phyloP scores from a whole-genome alignment of 768 basidiomycete genomes.

The Cystofilobasidium bisporidii region DNA sequence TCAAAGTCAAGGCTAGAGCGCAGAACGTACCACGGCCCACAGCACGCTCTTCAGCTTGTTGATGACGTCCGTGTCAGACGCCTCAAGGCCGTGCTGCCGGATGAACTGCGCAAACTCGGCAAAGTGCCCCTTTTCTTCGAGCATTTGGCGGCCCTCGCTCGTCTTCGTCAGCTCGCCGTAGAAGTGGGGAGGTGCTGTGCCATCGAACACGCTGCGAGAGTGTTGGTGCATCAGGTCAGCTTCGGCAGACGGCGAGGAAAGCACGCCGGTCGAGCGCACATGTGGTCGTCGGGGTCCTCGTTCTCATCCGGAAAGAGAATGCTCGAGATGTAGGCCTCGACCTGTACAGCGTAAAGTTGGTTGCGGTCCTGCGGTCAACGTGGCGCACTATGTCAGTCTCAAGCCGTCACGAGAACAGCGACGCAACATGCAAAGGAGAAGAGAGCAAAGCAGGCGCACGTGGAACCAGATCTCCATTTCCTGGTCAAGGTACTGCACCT shows the following conservation, averaged over 20 bases:
- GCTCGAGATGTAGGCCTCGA: constrained; percentile 80
- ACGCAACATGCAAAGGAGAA: too few relatives aligned
- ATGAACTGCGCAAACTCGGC: constrained; percentile 83
- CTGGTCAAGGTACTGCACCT: constrained; percentile 81
- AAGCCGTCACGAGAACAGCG: too few relatives aligned
- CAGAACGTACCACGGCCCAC: constrained; percentile 78
- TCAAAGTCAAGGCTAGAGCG: not conserved
- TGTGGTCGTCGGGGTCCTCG: constrained; percentile 59
- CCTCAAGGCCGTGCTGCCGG: constrained; percentile 72
- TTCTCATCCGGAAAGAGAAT: constrained; percentile 53
- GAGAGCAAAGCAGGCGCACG: constrained; percentile 48
- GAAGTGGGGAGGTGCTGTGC: constrained; percentile 85
- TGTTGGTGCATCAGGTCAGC: too few relatives aligned
- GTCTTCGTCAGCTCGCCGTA: constrained; percentile 98
- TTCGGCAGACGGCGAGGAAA: too few relatives aligned
- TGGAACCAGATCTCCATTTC: constrained; percentile 97
- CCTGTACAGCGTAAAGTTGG: constrained; percentile 80
- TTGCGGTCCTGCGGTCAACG: constrained; percentile 65
- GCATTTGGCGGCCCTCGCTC: constrained; percentile 79
- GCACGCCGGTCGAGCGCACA: too few relatives aligned
- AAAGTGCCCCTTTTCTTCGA: constrained; percentile 86
- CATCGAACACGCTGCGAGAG: constrained; percentile 58
- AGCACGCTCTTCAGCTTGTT: constrained; percentile 85
- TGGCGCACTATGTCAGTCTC: not conserved
- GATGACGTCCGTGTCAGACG: constrained; percentile 70